Conservation (phyloP, 768 basidiomycete genomes). For the Russula vinacea region DNA sequence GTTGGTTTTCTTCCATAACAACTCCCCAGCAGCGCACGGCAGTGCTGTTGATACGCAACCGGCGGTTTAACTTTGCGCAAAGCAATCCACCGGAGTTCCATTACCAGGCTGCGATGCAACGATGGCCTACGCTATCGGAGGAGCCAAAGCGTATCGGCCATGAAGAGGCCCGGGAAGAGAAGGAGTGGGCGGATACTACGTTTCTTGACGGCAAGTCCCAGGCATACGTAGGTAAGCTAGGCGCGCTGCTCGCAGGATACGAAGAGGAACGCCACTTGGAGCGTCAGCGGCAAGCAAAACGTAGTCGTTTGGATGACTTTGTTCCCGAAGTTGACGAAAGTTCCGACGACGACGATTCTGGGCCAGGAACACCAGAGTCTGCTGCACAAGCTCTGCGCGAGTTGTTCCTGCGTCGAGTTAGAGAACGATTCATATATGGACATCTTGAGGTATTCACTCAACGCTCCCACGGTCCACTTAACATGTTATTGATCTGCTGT, state of each 20-base stretch:
- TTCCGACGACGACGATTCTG: conserved; percentile 45
- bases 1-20: conserved; percentile 42
- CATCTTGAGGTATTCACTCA: conserved; percentile 56
- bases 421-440: conserved; percentile 73
- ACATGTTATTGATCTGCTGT: conserved; percentile 11
- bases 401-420: conserved; percentile 58
- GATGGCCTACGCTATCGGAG: conserved; percentile 70
- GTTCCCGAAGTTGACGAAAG: conserved; percentile 67
- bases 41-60: conserved; percentile 65
- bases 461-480: neutral
- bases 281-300: conserved; percentile 48
- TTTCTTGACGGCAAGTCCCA: conserved; percentile 55
- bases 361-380: conserved; percentile 49
- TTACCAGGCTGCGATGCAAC: conserved; percentile 49
- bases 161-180: conserved; percentile 63
- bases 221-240: conserved; percentile 69
- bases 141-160: conserved; percentile 49
- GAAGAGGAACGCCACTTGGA: conserved; percentile 78
- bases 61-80: conserved; percentile 60
- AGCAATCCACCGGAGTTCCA: conserved; percentile 54
- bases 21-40: conserved; percentile 63
- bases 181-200: conserved; percentile 58
- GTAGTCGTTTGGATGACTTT: conserved; percentile 46
- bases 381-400: conserved; percentile 39
- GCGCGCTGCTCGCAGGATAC: conserved; percentile 60